Conservation (phyloP, 768 basidiomycete genomes). For the Agaricus subrufescens region DNA sequence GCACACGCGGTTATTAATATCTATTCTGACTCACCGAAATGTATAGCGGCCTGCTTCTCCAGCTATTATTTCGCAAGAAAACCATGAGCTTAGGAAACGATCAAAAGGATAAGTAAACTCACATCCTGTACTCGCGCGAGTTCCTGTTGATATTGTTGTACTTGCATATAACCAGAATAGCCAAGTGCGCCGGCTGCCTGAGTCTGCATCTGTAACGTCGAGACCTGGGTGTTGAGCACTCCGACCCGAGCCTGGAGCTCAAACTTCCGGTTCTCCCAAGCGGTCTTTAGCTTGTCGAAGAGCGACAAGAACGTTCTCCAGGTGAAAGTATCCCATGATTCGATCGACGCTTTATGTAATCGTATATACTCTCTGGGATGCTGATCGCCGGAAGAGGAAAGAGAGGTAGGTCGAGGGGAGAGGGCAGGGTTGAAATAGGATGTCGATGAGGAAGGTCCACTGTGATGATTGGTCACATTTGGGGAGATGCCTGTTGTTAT, state of each 20-base stretch:
- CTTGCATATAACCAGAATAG: conserved; percentile 38
- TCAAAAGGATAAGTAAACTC: conserved; percentile 19
- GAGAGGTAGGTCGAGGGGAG: conserved; percentile 12
- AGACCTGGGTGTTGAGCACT: conserved; percentile 27
- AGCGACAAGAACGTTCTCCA: conserved; percentile 67
- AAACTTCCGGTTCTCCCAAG: conserved; percentile 59
- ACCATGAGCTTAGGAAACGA: conserved; percentile 1
- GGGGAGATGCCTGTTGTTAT: conserved; percentile 15
- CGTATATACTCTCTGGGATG: conserved; percentile 73
- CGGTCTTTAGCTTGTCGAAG: conserved; percentile 60
- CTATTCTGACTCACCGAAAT: conserved; percentile 37
- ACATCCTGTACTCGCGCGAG: conserved; percentile 55
- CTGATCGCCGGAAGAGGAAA: conserved; percentile 32
- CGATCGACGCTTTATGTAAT: conserved; percentile 60
- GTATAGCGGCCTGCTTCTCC: conserved; percentile 48
- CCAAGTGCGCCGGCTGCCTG: conserved; percentile 17
- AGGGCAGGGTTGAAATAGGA: conserved; percentile 3
- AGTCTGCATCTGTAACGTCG: conserved; percentile 36
- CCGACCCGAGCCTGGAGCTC: conserved; percentile 46
- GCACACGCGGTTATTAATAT: background rate
- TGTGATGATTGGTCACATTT: conserved; percentile 4
- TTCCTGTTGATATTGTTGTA: conserved; percentile 49
- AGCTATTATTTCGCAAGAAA: conserved; percentile 29
- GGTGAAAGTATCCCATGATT: conserved; percentile 62
- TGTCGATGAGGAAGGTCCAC: conserved; percentile 4